A percentile compares a stretch with the other conserved stretches of the same genome.
phyloP scores from a whole-genome alignment of 2,329 filamentous ascomycete genomes.

The Helotiales sp. region DNA sequence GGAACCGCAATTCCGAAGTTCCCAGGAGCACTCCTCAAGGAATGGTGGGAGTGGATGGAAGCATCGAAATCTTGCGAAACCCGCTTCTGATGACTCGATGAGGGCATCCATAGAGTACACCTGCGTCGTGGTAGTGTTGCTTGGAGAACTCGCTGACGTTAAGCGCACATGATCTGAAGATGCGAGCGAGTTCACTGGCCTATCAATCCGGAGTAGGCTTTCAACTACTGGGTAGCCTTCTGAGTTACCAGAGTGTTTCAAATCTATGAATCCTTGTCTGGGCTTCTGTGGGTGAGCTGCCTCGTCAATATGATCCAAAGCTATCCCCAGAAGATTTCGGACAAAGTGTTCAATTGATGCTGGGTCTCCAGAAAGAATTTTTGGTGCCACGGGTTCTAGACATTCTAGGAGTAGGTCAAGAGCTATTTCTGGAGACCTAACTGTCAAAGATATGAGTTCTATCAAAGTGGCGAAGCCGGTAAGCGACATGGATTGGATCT shows the following conservation, averaged over 20 bases:
- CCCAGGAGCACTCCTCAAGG: conserved; percentile 18
- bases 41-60: conserved; percentile 16
- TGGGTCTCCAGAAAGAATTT: too few species aligned
- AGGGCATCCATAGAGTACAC: conserved; percentile 15
- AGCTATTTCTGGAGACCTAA: conserved; percentile 10
- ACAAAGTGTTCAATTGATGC: conserved; percentile 6
- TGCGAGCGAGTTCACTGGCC: not conserved
- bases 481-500: conserved; percentile 14
- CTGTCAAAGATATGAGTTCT: conserved; percentile 18
- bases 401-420: conserved; percentile 16
- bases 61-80: conserved; percentile 14
- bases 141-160: conserved; percentile 2
- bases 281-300: conserved; percentile 10
- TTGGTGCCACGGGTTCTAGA: conserved; percentile 8
- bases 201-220: conserved; percentile 13
- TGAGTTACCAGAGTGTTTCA: not conserved
- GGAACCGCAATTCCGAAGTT: conserved; percentile 17
- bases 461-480: conserved; percentile 3
- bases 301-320: conserved; percentile 18
- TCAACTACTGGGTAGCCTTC: conserved; percentile 7
- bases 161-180: conserved; percentile 18
- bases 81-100: conserved; percentile 6
- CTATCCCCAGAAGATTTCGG: conserved; percentile 16
- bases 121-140: not conserved
- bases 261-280: conserved; percentile 2